Base-by-base conservation (phyloP, 345 rosid genomes). In the Limnanthes douglasii region DNA sequence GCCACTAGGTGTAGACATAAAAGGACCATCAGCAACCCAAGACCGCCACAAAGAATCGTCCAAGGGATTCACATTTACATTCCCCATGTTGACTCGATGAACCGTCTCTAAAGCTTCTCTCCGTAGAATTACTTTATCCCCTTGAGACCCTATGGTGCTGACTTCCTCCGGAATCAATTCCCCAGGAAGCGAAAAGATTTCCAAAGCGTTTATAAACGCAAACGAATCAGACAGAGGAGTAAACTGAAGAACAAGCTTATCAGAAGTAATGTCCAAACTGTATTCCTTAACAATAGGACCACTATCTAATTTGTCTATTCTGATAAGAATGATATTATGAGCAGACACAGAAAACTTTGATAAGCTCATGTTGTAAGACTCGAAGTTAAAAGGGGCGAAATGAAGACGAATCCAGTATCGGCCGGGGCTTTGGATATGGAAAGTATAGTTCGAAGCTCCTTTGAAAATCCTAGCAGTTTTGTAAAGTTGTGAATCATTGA, bases 31-130 rank as follows among this genome's bases (percentile, higher is more conserved):
- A 2, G 82, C 43, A 32, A 46, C 74, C 97, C 97, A 88, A 39
- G 25, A 56, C 13, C 97, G 58, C 90, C 95, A 78, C 37, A 78
- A 48, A 16, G 63, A 34, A 43, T 88, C 97, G 9, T 65, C 51
- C 24, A 34, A 62, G 1, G 68, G 72, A 37, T 11, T 9, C 31
- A 86, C 95, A 1, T 45, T 44, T 3, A 42, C 0, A 23, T 79
- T 76, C 11, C 97, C 95, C 97, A 86, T 86, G 48, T 86, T 77
- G n/a, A 86, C 78, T 51, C 97, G 59, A 9, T 60, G 54, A 37
- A 73, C 74, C 0, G 83, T 78, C 77, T 82, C 95, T 38, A 82
- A 46, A 1, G 75, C 93, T 18, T 42, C 59, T 13, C 8, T 39
- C 48, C 32, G 20, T 23, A 86, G 50, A 54, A 30, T 40, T 33